Base-by-base conservation (phyloP, 306 rosid species). In the Malus sylvestris region DNA sequence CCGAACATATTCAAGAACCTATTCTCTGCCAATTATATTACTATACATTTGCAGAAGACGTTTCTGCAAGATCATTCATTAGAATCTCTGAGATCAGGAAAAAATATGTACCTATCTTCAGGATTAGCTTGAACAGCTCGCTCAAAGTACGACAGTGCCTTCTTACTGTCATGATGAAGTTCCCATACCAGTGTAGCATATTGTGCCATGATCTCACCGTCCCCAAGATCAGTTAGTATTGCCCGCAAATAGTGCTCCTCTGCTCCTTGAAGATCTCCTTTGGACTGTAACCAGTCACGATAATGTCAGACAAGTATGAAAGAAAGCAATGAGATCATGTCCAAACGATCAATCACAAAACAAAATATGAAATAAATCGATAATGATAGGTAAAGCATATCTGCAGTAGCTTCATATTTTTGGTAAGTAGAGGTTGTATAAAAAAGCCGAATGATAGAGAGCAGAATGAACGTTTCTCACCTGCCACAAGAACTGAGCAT, bases 111-210 rank as follows among this genome's bases (percentile, higher is more conserved):
- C 97, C 96, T 85, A 45, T 95, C 79, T 69, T 45, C 73, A 44
- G 92, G 91, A 68, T 86, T 22, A 59, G 90, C 86, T 74, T 78
- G 85, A 79, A 79, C 83, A 58, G 99, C 97, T 85, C 78, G 85
- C 81, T 88, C 93, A 76, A 89, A 91, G 81, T 84, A 87, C 61
- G 40, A 5, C 22, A 68, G 51, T 33, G 89, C 90, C 82, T 85
- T 83, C 55, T 81, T 74, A 71, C 25, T 64, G 79, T 92, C 97
- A 68, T 52, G 91, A 81, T 90, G 91, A 81, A 79, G 88, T 69
- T 96, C 93, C 98, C 97, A 96, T 68, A 78, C 88, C 65, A 96
- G 84, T 67, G 78, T 81, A 68, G 96, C 99, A 81, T 87, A 91
- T 71, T 88, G 85, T 4, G 91, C 83, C 19, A 88, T 73, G 51